A percentile compares a stretch with the other conserved stretches of the same genome.
Evolutionary conservation across 2,329 filamentous ascomycete genomes (phyloP).

Genomic region (Aspergillus novoparasiticus): DNA sequence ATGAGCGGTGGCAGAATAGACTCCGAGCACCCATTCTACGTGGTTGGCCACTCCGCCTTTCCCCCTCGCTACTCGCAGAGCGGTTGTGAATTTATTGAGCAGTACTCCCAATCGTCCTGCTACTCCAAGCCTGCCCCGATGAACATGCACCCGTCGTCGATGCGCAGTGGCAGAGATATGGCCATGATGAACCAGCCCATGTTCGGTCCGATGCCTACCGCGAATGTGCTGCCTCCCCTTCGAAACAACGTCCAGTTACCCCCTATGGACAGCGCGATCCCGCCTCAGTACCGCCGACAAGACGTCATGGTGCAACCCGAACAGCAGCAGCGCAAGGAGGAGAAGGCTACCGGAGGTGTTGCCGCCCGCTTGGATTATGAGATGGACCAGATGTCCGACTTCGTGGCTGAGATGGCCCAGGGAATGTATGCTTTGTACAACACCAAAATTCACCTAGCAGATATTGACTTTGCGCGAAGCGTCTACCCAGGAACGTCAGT

Average conservation of each 20-base stretch:
- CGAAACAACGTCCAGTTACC: constrained; percentile 42
- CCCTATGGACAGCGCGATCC: constrained; percentile 45
- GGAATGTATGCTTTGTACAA: constrained; percentile 66
- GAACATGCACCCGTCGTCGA: constrained; percentile 34
- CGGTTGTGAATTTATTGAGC: constrained; percentile 49
- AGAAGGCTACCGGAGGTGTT: constrained; percentile 77
- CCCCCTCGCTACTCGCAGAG: constrained; percentile 47
- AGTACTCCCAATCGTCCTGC: constrained; percentile 47
- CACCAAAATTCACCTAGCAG: constrained; percentile 59
- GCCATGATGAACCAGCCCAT: constrained; percentile 36
- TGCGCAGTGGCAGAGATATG: constrained; percentile 39
- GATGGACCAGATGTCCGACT: constrained; percentile 94
- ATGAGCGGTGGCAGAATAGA: constrained; percentile 41
- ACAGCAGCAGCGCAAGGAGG: constrained; percentile 55
- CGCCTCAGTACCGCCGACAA: constrained; percentile 45
- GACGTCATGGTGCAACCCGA: constrained; percentile 41
- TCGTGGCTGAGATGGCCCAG: constrained; percentile 86
- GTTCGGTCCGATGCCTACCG: constrained; percentile 37
- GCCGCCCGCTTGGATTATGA: constrained; percentile 95
- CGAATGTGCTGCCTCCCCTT: constrained; percentile 45
- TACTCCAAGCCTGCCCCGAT: constrained; percentile 42
- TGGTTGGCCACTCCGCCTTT: constrained; percentile 41
- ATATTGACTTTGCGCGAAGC: constrained; percentile 66
- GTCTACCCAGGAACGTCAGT: constrained; percentile 64
- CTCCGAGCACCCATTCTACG: constrained; percentile 43